Percentiles rank a stretch among this genome's conserved stretches.
phyloP scores from a whole-genome alignment of 2,329 filamentous ascomycete genomes.

The Stromatinia cepivora region DNA sequence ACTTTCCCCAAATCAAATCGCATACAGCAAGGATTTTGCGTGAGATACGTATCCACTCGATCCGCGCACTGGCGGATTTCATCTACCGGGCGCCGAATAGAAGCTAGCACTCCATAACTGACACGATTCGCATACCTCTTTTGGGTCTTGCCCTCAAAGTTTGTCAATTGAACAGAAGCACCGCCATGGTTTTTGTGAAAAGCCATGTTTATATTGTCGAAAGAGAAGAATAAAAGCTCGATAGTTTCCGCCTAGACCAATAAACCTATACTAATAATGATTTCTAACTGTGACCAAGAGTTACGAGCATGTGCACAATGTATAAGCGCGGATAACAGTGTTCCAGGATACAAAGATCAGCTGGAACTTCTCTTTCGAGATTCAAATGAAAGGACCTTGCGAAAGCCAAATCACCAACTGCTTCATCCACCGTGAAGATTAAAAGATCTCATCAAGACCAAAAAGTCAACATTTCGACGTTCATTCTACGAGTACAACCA shows the following conservation, averaged over 20 bases:
- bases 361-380: conserved; percentile 58
- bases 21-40: background rate
- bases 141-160: background rate
- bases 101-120: background rate
- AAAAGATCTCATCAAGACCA: too few relatives aligned
- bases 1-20: background rate
- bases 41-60: background rate
- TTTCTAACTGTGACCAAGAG: conserved; percentile 50
- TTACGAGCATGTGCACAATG: conserved; percentile 55
- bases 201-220: conserved; percentile 32
- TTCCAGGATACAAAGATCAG: conserved; percentile 56
- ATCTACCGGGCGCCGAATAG: background rate
- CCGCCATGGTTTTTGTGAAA: conserved; percentile 36
- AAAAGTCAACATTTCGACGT: background rate
- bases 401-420: conserved; percentile 45
- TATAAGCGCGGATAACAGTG: conserved; percentile 51
- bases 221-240: conserved; percentile 34
- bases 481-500: background rate
- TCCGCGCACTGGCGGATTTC: background rate
- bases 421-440: background rate
- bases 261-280: conserved; percentile 1
- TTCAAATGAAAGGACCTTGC: conserved; percentile 56
- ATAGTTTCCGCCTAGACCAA: background rate
- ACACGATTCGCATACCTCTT: background rate
- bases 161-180: background rate